These are phyloP conservation scores for Colletotrichum gloeosporioides DNA, from an alignment of 2,329 filamentous ascomycete species.

Conservation along the genomic window DNA sequence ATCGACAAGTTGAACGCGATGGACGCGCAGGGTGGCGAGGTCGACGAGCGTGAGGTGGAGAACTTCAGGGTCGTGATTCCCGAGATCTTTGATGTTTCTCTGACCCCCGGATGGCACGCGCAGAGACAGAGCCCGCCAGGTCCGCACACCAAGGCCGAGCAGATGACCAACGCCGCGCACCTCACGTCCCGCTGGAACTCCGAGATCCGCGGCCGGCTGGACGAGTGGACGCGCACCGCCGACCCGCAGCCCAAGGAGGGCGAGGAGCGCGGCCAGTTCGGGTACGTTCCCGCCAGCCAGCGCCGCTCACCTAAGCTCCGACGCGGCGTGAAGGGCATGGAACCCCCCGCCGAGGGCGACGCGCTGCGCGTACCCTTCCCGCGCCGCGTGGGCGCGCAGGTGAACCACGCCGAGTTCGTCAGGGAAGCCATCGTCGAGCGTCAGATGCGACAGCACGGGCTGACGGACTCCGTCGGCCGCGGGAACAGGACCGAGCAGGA, in stretches of 20 bases:
- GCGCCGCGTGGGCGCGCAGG: conserved; percentile 46
- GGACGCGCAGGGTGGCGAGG: background rate
- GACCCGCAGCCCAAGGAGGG: conserved; percentile 17
- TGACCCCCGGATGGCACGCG: conserved; percentile 57
- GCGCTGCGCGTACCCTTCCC: conserved; percentile 37
- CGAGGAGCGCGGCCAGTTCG: conserved; percentile 3
- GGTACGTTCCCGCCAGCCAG: background rate
- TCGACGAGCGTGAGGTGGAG: conserved; percentile 32
- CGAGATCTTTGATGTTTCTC: conserved; percentile 56
- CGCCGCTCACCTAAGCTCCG: background rate
- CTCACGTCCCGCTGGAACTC: conserved; percentile 58
- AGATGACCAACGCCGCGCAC: conserved; percentile 59
- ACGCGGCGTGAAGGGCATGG: background rate
- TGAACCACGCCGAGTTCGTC: conserved; percentile 45
- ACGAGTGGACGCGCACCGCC: conserved; percentile 46
- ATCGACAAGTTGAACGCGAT: conserved; percentile 19
- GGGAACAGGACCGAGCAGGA: conserved; percentile 36
- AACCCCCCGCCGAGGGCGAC: conserved; percentile 11
- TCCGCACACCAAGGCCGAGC: conserved; percentile 54
- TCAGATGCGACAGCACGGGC: conserved; percentile 47
- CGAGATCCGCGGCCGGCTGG: conserved; percentile 42
- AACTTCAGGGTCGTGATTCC: conserved; percentile 59
- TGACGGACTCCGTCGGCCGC: conserved; percentile 48
- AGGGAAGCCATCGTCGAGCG: conserved; percentile 51
- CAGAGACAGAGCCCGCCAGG: conserved; percentile 45